Base-by-base conservation (phyloP, 108 stramenopile species). In the Tribonema minus region DNA sequence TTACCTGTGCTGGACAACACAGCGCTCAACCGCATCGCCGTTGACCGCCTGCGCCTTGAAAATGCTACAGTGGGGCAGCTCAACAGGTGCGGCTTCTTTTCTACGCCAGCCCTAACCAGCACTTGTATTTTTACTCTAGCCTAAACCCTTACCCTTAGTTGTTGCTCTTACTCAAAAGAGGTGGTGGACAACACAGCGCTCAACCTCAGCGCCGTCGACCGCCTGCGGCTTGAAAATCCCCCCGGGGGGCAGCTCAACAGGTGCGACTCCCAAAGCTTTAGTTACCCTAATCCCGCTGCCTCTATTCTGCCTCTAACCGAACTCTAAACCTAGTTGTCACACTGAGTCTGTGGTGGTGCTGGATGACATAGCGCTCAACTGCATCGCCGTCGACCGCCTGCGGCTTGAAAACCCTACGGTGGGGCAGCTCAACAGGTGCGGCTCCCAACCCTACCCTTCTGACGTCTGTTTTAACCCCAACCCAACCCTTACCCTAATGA, bases 61-160 rank as follows among this genome's bases (percentile, higher is more conserved):
- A 96, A 95, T 77, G 96, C 98, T 7, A 91, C 95, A 20, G 96
- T 99, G 54, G 92, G 92, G 72, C 98, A 99, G 76, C 81, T 99
- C 41, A 99, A 99, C 84, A n/a, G n/a, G n/a, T n/a, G n/a, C n/a
- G n/a, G n/a, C n/a, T n/a, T n/a, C n/a, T n/a, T n/a, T n/a, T n/a
- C n/a, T n/a, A n/a, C n/a, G n/a, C n/a, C n/a, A n/a, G n/a, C n/a
- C n/a, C n/a, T n/a, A n/a, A n/a, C n/a, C n/a, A n/a, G n/a, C n/a
- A n/a, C n/a, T n/a, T n/a, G n/a, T 61, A 5, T 15, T 61, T 61
- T 61, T 26, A 5, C 20, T 26, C n/a, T 15, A 26, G 26, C 12
- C n/a, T 61, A 5, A 12, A n/a, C n/a, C n/a, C n/a, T n/a, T n/a
- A n/a, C n/a, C 12, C 12, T 9, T n/a, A n/a, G n/a, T n/a, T n/a